phyloP scores from a whole-genome alignment of 2,329 filamentous ascomycete species.

The Aspergillus bombycis region DNA sequence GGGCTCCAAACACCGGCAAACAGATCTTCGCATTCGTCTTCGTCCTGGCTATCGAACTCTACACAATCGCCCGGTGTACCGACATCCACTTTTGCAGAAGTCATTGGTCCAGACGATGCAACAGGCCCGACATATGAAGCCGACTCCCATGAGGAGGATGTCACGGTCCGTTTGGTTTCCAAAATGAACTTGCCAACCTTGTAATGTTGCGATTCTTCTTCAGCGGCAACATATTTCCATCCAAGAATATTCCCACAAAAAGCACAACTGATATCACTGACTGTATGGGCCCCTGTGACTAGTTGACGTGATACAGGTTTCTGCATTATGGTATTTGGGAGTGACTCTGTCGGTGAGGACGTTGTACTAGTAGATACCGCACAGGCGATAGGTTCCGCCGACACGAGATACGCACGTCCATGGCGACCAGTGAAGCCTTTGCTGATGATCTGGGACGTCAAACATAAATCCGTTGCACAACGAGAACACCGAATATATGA shows the following conservation, averaged over 20 bases:
- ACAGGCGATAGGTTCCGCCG: constrained; percentile 43
- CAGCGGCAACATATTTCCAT: constrained; percentile 67
- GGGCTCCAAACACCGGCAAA: constrained; percentile 66
- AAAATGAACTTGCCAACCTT: constrained; percentile 70
- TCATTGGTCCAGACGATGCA: background rate
- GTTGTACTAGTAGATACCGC: constrained; percentile 32
- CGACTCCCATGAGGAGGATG: constrained; percentile 57
- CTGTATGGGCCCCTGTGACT: constrained; percentile 66
- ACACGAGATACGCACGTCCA: constrained; percentile 66
- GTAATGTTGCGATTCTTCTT: constrained; percentile 64
- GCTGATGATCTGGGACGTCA: constrained; percentile 62
- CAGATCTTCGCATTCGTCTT: constrained; percentile 68
- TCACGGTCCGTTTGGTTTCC: constrained; percentile 60
- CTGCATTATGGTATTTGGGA: constrained; percentile 63
- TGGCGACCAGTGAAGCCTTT: constrained; percentile 69
- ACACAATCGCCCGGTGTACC: constrained; percentile 38
- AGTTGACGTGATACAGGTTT: constrained; percentile 61
- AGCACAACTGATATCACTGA: constrained; percentile 62
- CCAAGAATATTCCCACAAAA: constrained; percentile 61
- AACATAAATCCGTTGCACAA: constrained; percentile 62
- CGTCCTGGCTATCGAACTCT: constrained; percentile 67
- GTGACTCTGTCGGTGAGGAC: constrained; percentile 37
- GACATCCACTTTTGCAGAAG: constrained; percentile 8
- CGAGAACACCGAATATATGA: constrained; percentile 63
- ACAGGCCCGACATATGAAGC: constrained; percentile 17